Percentiles rank a stretch among this genome's conserved stretches.
Evolutionary conservation across 495 filamentous ascomycete genomes (phyloP).

Genomic region (Podospora tetraspora): DNA sequence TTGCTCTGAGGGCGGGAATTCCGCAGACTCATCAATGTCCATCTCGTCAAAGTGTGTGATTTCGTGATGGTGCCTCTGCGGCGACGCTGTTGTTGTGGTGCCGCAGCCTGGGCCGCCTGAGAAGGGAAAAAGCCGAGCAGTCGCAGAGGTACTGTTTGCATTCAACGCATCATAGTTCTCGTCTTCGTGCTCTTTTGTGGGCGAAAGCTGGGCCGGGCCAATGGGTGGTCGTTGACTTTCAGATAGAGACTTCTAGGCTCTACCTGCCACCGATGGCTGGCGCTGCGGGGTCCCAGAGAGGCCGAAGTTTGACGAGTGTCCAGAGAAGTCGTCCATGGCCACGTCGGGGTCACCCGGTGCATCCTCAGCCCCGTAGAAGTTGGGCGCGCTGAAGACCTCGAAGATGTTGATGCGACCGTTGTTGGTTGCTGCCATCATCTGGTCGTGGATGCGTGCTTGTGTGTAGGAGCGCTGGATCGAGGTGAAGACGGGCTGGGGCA

Average conservation of each 20-base stretch:
- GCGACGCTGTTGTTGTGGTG: too few relatives aligned
- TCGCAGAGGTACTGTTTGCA: not conserved
- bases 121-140: too few relatives aligned
- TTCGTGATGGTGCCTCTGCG: too few relatives aligned
- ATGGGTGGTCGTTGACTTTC: not conserved
- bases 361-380: conserved; percentile 37
- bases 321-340: conserved; percentile 27
- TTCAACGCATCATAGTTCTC: not conserved
- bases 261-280: conserved; percentile 34
- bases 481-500: conserved; percentile 58
- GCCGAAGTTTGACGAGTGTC: conserved; percentile 43
- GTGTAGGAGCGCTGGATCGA: conserved; percentile 70
- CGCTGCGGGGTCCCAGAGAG: conserved; percentile 37
- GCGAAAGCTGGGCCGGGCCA: not conserved
- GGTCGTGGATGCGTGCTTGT: conserved; percentile 80
- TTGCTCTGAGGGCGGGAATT: too few relatives aligned
- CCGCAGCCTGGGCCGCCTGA: too few relatives aligned
- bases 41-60: too few relatives aligned
- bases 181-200: not conserved
- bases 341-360: conserved; percentile 43
- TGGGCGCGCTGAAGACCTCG: conserved; percentile 43
- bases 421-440: conserved; percentile 70
- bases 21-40: too few relatives aligned
- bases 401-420: conserved; percentile 53
- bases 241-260: not conserved